Evolutionary conservation across 305 asterid genomes (phyloP).

Genomic region (Petunia hybrid): DNA sequence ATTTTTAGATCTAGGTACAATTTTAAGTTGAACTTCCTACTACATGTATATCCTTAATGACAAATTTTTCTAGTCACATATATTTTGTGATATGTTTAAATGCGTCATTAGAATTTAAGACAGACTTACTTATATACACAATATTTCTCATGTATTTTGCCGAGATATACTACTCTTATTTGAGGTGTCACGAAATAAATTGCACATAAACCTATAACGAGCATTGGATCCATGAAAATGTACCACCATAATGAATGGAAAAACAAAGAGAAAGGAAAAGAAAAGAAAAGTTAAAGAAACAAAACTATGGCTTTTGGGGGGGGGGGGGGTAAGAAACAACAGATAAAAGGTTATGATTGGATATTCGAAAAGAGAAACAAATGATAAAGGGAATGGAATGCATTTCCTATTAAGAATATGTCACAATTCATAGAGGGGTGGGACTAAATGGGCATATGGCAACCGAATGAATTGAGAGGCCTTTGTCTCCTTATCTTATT

Average conservation of each 20-base stretch:
- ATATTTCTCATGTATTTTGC: too few relatives aligned
- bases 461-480: constrained; percentile 23
- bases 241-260: neutral
- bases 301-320: neutral
- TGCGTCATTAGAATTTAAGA: too few relatives aligned
- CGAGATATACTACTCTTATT: too few relatives aligned
- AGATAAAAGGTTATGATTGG: constrained; percentile 14
- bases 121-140: too few relatives aligned
- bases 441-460: neutral
- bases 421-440: neutral
- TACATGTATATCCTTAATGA: too few relatives aligned
- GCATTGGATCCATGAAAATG: constrained; percentile 24
- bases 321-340: neutral
- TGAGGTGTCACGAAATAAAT: neutral
- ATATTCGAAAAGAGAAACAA: constrained; percentile 25
- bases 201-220: neutral
- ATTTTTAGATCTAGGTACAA: too few relatives aligned
- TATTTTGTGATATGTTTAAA: too few relatives aligned
- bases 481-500: constrained; percentile 26
- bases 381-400: neutral
- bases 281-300: neutral
- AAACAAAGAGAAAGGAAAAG: neutral
- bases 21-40: too few relatives aligned
- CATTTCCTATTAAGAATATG: neutral
- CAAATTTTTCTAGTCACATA: too few relatives aligned